Conservation (phyloP, 257 asterid genomes). For the Nicotiana tomentosiformis region DNA sequence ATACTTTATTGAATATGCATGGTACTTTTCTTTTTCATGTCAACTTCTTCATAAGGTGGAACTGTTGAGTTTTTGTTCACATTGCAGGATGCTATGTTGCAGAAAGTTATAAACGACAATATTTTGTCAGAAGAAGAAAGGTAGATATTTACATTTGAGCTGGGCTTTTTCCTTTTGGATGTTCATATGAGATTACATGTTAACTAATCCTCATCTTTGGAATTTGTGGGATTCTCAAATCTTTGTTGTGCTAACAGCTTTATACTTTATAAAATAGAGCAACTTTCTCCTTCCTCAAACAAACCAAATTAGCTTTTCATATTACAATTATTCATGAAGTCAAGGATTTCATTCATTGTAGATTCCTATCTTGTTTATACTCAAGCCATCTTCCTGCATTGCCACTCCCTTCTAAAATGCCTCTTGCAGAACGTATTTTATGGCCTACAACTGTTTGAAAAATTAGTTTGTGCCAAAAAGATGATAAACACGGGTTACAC, state of each 20-base stretch:
- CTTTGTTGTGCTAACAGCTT: background rate
- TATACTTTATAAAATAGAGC: background rate
- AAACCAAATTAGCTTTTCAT: background rate
- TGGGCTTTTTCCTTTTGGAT: background rate
- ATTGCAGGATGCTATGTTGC: constrained; percentile 90
- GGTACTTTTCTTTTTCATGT: background rate
- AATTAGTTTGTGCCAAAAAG: background rate
- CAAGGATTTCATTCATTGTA: background rate
- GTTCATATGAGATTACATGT: background rate
- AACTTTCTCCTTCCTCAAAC: background rate
- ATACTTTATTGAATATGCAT: background rate
- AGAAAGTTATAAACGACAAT: constrained; percentile 60
- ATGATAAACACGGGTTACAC: background rate
- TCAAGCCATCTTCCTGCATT: background rate
- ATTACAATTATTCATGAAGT: background rate
- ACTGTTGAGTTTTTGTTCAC: background rate
- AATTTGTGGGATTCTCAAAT: background rate
- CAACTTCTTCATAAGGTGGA: background rate
- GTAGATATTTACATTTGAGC: constrained; percentile 38
- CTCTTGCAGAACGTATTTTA: background rate
- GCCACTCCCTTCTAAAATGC: background rate
- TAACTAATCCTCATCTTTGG: background rate
- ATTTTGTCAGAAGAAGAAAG: constrained; percentile 82
- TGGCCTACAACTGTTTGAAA: background rate
- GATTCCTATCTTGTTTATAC: background rate